Conservation (phyloP, 2,329 filamentous ascomycete genomes). For the Chrysoporthe austroafricana region DNA sequence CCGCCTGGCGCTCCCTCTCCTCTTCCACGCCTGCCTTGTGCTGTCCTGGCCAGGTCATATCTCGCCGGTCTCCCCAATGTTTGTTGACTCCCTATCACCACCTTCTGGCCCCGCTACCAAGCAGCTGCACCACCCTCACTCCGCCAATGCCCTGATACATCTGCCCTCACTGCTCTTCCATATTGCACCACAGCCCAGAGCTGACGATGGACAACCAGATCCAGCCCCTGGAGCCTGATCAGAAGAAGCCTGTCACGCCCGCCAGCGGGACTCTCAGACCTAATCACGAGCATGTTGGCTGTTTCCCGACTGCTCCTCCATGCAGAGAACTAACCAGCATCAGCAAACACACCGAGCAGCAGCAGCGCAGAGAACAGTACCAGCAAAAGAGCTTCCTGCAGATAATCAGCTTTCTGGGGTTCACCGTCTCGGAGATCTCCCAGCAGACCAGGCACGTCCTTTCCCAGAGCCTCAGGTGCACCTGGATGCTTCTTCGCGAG, state of each 20-base stretch:
- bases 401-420: constrained; percentile 34
- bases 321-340: not conserved
- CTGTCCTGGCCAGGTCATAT: not conserved
- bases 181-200: not conserved
- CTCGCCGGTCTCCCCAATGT: not conserved
- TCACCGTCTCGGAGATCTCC: constrained; percentile 30
- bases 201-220: not conserved
- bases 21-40: not conserved
- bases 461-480: constrained; percentile 20
- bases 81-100: not conserved
- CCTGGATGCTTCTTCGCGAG: constrained; percentile 20
- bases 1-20: not conserved
- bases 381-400: constrained; percentile 4
- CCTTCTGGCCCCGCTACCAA: not conserved
- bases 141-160: not conserved
- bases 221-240: not conserved
- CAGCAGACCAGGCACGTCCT: constrained; percentile 16
- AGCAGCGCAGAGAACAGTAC: not conserved
- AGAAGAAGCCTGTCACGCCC: not conserved
- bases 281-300: not conserved
- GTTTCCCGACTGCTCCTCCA: not conserved
- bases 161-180: not conserved
- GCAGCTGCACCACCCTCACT: not conserved
- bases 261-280: not conserved
- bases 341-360: no score